Evolutionary conservation across 495 filamentous ascomycete genomes (phyloP), one percentile per base, ranked within the genome.

Genomic region (Friedmanniomyces simplex): DNA sequence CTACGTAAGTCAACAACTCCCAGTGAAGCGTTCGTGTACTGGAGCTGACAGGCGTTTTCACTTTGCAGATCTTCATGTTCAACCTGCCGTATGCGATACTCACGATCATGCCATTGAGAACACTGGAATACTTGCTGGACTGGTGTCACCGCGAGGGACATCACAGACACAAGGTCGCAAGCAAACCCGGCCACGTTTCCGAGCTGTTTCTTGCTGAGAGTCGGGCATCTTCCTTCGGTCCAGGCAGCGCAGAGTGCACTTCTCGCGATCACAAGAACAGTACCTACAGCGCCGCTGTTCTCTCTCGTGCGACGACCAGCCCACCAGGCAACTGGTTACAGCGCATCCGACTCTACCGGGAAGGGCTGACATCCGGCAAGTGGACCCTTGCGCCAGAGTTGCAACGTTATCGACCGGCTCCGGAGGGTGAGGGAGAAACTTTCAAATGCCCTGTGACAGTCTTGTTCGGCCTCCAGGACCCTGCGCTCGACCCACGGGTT

Each of bases 331-430:
- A 57, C 42, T 67, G 63, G 63, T 50, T 52, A 66, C 52, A 73
- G 73, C 65, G 78, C 69, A 72, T 74, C 70, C 50, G 66, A 54
- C 18, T 79, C 70, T 82, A 82, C 64, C 74, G 77, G 49, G 71
- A 82, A 20, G 67, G 70, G 1, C 67, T 77, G 0, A 54, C 69
- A 10, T 18, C 56, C 0, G 62, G 61, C 0, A 64, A 57, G 30
- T 82, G 79, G 79, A 58, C 66, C 46, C 78, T 78, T 59, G 76
- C 74, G 3, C 54, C 75, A 20, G 69, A 79, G 54, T 67, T 80
- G n/a, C 70, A 73, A 58, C 67, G 65, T 21, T 66, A 70, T 4
- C 60, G 21, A n/a, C 37, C 34, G 30, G 13, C n/a, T 28, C 25
- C 46, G 68, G 13, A 63, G 66, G 1, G 67, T 66, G 18, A 59